Percentiles rank a stretch among this genome's conserved stretches.
Evolutionary conservation across 2,329 filamentous ascomycete genomes (phyloP).

Genomic region (Incumbomyces delicatus): DNA sequence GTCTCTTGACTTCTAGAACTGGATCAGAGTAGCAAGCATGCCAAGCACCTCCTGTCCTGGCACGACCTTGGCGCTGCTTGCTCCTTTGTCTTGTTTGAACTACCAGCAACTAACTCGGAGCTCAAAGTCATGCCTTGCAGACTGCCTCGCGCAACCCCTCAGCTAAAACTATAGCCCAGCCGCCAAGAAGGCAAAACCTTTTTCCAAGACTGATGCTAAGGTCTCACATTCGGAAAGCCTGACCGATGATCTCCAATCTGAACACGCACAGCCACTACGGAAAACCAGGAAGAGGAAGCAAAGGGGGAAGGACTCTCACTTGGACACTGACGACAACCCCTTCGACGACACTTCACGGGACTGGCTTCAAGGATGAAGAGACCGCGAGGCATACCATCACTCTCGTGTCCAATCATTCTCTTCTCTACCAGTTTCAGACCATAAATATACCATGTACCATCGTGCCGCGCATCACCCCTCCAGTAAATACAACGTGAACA

Average conservation of each 20-base stretch:
- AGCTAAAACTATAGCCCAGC: not conserved
- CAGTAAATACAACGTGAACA: not conserved
- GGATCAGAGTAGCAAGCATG: too few species aligned
- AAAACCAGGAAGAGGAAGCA: not conserved
- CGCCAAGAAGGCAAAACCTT: not conserved
- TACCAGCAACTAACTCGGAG: too few species aligned
- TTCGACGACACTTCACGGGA: not conserved
- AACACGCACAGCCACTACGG: not conserved
- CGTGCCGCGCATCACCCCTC: constrained; percentile 2
- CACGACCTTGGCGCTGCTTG: too few species aligned
- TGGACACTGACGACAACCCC: constrained; percentile 7
- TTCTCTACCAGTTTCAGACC: constrained; percentile 6
- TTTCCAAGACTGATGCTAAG: not conserved
- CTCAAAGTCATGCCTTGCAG: too few species aligned
- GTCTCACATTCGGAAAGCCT: not conserved
- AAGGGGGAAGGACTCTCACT: constrained; percentile 1
- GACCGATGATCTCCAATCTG: not conserved
- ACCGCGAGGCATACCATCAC: constrained; percentile 1
- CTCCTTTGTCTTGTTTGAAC: too few species aligned
- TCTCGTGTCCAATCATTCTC: not conserved
- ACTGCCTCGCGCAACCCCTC: not conserved
- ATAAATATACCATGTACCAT: constrained; percentile 7
- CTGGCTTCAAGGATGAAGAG: constrained; percentile 2
- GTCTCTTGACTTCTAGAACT: too few species aligned
- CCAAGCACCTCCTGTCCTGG: too few species aligned